These are phyloP conservation scores for Planoprotostelium fungivorum DNA, from an alignment of 78 protist species.

Conservation along the genomic window DNA sequence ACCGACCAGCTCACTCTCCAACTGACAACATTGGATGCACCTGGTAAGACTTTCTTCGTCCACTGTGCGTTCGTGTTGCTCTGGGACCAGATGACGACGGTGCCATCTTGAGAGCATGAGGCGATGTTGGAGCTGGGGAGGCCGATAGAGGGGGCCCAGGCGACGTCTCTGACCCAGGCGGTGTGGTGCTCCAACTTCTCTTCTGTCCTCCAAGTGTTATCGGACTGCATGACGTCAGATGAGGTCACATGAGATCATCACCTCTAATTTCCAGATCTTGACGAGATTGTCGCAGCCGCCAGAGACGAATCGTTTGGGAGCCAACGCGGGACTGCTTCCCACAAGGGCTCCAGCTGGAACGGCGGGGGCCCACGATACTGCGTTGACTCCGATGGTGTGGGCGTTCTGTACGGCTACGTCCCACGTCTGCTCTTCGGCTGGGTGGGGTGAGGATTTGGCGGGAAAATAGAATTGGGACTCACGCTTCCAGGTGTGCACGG, in stretches of 20 bases:
- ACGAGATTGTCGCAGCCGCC: constrained; percentile 92
- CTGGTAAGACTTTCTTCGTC: constrained; percentile 38
- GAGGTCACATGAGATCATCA: background rate
- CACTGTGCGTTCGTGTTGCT: constrained; percentile 31
- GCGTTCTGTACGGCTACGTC: constrained; percentile 7
- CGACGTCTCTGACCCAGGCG: constrained; percentile 97
- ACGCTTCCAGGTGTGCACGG: constrained; percentile 61
- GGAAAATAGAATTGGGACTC: background rate
- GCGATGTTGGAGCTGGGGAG: constrained; percentile 60
- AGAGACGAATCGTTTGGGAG: constrained; percentile 74
- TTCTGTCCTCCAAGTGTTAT: constrained; percentile 32
- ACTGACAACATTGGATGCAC: constrained; percentile 52
- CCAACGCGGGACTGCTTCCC: background rate
- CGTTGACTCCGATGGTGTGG: constrained; percentile 70
- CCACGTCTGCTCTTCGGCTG: constrained; percentile 24
- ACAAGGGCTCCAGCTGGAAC: constrained; percentile 29
- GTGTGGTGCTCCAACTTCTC: constrained; percentile 69
- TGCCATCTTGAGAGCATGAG: constrained; percentile 84
- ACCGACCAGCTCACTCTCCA: constrained; percentile 90
- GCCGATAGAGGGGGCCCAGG: constrained; percentile 92
- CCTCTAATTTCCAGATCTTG: constrained; percentile 74
- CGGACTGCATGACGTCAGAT: constrained; percentile 1
- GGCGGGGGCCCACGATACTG: constrained; percentile 90
- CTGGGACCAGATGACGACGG: constrained; percentile 77
- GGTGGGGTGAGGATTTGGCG: background rate